Evolutionary conservation across 768 basidiomycete species (phyloP), one percentile per base, ranked within the genome.

Genomic region (Symmetrospora coprosmae): DNA sequence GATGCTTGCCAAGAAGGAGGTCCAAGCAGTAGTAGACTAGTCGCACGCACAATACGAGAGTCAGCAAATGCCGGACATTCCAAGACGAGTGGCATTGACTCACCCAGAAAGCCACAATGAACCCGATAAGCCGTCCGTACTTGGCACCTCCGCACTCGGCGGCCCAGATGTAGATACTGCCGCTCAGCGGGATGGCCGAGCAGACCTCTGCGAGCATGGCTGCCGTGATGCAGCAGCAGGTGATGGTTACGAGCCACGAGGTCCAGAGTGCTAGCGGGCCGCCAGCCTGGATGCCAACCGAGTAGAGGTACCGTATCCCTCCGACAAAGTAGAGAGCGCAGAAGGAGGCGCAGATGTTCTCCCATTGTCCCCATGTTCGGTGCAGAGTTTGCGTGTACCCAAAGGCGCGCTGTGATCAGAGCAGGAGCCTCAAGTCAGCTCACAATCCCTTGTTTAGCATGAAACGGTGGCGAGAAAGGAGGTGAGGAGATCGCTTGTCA

Each of bases 151-250:
- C 89, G 68, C 87, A 87, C 69, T 88, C 88, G 17, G 87, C 88
- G 0, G 87, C 86, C 89, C 89, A 92, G 48, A 89, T 82, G 72
- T 91, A 92, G 71, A 94, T 91, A 7, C 87, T 90, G 2, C 89
- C 89, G 58, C 85, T 61, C 5, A 69, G 53, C 0, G 67, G 67
- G 28, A 90, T 76, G 4, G 87, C 85, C 38, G 88, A 90, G 72
- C 88, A 91, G 51, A 91, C 82, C 70, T 92, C 89, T 19, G 89
- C 87, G 35, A 92, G 76, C 39, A 88, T 82, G 9, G 80, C 81
- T 1, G 88, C 88, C 6, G 86, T 89, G 52, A 92, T 87, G 65
- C 78, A 78, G 86, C 89, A 87, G 71, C 88, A 87, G 41, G 89
- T 70, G 70, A 88, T 78, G 6, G 87, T 86, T 56, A 87, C 77